A percentile compares a stretch with the other conserved stretches of the same genome.
These are phyloP conservation scores for Penicillium angulare DNA, from an alignment of 495 filamentous ascomycete species.

Conservation along the genomic window DNA sequence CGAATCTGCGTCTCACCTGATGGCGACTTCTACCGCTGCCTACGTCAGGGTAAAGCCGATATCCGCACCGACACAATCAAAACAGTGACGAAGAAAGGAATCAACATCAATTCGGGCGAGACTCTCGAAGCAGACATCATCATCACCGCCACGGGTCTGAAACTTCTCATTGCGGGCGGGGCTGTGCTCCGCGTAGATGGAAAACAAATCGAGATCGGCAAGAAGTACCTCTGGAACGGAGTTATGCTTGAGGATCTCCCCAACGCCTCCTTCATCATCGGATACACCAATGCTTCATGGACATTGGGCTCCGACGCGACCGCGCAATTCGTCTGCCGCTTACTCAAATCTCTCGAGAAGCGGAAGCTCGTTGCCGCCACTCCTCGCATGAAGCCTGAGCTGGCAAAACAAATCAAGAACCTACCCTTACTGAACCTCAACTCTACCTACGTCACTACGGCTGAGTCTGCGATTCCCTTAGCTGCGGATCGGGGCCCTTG, in stretches of 20 bases:
- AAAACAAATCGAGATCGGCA: conserved; percentile 40
- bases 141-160: conserved; percentile 71
- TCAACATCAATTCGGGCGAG: conserved; percentile 57
- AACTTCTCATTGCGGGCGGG: conserved; percentile 52
- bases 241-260: conserved; percentile 60
- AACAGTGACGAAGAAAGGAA: conserved; percentile 57
- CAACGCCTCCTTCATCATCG: conserved; percentile 55
- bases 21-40: conserved; percentile 66
- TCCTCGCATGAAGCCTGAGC: conserved; percentile 36
- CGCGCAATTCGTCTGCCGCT: conserved; percentile 43
- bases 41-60: conserved; percentile 55
- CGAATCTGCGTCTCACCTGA: conserved; percentile 69
- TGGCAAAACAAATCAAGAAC: conserved; percentile 31
- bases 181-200: conserved; percentile 55
- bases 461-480: conserved; percentile 38
- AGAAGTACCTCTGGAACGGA: conserved; percentile 57
- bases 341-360: conserved; percentile 41
- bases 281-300: conserved; percentile 60
- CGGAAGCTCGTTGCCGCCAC: conserved; percentile 36
- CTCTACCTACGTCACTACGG: conserved; percentile 51
- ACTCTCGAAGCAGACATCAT: conserved; percentile 66
- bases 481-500: conserved; percentile 52
- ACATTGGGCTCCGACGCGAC: conserved; percentile 58
- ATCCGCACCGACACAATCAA: conserved; percentile 70
- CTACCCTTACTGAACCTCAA: conserved; percentile 43